Percentiles rank a stretch among this genome's conserved stretches.
These are phyloP conservation scores for Herpotrichia juniperi DNA, from an alignment of 2,329 filamentous ascomycete genomes.

Conservation along the genomic window DNA sequence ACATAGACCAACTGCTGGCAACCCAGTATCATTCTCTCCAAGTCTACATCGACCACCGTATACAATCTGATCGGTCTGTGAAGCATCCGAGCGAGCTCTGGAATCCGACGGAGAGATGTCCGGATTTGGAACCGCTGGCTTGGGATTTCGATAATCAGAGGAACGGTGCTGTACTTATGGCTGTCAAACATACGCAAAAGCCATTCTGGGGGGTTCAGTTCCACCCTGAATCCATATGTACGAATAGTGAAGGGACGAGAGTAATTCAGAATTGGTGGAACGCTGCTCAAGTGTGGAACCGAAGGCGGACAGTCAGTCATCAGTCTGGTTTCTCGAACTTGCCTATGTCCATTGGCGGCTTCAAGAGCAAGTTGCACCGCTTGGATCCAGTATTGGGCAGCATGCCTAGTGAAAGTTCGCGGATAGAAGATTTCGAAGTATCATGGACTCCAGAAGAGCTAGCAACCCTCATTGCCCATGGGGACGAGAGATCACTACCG, in stretches of 20 bases:
- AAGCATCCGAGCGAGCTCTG: conserved; percentile 50
- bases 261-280: conserved; percentile 79
- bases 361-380: neutral
- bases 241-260: conserved; percentile 67
- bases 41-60: conserved; percentile 48
- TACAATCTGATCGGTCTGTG: conserved; percentile 31
- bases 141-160: conserved; percentile 52
- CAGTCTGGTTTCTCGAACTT: neutral
- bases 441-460: conserved; percentile 13
- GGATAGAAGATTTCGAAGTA: neutral
- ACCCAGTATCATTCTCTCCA: conserved; percentile 78
- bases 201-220: conserved; percentile 91
- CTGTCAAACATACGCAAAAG: conserved; percentile 67
- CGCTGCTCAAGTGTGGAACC: conserved; percentile 63
- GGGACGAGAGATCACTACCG: conserved; percentile 27
- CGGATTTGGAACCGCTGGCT: conserved; percentile 52
- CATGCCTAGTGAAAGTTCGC: too few relatives aligned
- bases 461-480: conserved; percentile 34
- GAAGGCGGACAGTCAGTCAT: conserved; percentile 13
- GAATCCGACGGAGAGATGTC: conserved; percentile 43
- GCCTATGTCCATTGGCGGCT: neutral
- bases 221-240: conserved; percentile 88
- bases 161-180: conserved; percentile 75
- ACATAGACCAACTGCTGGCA: conserved; percentile 66
- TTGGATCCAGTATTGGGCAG: neutral